Base-by-base conservation (phyloP, 2,329 filamentous ascomycete species). In the Fusarium buharicum region DNA sequence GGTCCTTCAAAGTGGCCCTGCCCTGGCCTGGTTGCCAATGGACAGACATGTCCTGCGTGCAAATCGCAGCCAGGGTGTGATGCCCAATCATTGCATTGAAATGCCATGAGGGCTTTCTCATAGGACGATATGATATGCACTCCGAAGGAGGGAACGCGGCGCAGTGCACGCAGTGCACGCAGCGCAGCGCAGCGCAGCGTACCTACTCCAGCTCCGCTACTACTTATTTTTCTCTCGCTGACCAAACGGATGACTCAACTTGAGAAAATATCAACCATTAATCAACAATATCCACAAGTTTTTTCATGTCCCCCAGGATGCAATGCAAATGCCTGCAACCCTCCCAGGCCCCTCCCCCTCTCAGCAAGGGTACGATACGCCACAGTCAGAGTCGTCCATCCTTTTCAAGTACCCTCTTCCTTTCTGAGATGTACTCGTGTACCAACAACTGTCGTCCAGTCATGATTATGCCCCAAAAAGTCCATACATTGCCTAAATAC, bases 81-180 rank as follows among this genome's bases (percentile, higher is more conserved):
- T 67, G 67, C 72, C 76, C 77, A 78, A 79, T 78, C 61, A 70
- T 55, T 63, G 64, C 67, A 55, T 68, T 63, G 62, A 69, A 51
- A 55, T 46, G 48, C 52, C 50, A 47, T 47, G 28, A 57, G 43
- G 51, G 55, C 50, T 47, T 66, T 72, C 65, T 64, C 67, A 76
- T 73, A 75, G 73, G 74, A 70, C 59, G 48, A 66, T 54, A 64
- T 54, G 55, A 55, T 62, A 73, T 75, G 71, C 74, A 75, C 66
- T 66, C 68, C 61, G 68, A 75, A 76, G 73, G 75, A 69, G 75
- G 74, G 78, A 76, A 72, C 27, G 79, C 77, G 77, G 78, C 78
- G 79, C 78, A 79, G 76, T 73, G 64, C 59, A 54, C 51, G 30
- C 54, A 48, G 20, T 6, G 20, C 20, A 22, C 20, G 20, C 20